A percentile compares a stretch with the other conserved stretches of the same genome.
Evolutionary conservation across 2,329 filamentous ascomycete species (phyloP).

Genomic region (Colletotrichum sublineola): DNA sequence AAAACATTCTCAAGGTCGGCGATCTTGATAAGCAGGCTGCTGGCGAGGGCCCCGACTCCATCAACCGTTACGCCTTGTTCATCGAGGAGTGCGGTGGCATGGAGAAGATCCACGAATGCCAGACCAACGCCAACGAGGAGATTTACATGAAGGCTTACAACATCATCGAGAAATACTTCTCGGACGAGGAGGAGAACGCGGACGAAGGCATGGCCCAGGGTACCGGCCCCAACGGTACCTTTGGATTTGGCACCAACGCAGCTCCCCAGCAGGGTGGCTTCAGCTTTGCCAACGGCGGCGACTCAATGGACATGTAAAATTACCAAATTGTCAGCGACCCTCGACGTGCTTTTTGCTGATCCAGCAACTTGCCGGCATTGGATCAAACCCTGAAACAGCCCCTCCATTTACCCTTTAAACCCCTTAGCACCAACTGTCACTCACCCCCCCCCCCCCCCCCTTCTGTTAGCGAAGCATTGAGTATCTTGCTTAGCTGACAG

Average conservation of each 20-base stretch:
- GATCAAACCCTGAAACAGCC: constrained; percentile 19
- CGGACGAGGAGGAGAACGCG: constrained; percentile 95
- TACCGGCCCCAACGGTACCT: constrained; percentile 78
- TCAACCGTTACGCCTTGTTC: constrained; percentile 97
- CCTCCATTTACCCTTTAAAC: constrained; percentile 8
- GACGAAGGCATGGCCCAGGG: constrained; percentile 82
- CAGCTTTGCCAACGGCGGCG: constrained; percentile 85
- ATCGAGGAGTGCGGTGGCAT: constrained; percentile 99
- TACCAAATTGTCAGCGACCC: constrained; percentile 25
- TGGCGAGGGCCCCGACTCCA: constrained; percentile 78
- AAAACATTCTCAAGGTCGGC: constrained; percentile 99
- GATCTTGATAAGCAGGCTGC: constrained; percentile 97
- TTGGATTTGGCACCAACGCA: constrained; percentile 80
- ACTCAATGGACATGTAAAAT: constrained; percentile 75
- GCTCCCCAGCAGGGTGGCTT: constrained; percentile 80
- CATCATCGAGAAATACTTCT: constrained; percentile 99
- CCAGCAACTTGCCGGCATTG: constrained; percentile 10
- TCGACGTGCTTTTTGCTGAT: constrained; percentile 25
- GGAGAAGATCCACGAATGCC: constrained; percentile 99
- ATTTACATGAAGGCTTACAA: constrained; percentile 99
- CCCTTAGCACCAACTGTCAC: constrained; percentile 32
- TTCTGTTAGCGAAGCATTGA: constrained; percentile 33
- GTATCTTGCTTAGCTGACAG: constrained; percentile 33
- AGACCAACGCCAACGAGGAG: constrained; percentile 99
- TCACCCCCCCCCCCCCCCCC: constrained; percentile 8